phyloP scores from a whole-genome alignment of 345 rosid genomes.

The Triadica sebifera region DNA sequence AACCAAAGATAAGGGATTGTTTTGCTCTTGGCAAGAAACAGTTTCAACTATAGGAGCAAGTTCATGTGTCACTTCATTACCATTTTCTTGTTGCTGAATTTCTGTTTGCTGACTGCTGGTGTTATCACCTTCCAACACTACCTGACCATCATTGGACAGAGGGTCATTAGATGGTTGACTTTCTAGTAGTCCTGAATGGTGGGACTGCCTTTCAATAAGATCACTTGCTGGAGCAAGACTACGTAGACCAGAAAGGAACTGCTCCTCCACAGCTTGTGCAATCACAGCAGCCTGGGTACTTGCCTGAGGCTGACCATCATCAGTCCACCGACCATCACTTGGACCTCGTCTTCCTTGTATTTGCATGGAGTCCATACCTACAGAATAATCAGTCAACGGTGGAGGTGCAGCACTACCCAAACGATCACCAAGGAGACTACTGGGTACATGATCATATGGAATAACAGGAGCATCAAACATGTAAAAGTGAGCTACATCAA shows the following conservation, averaged over 20 bases:
- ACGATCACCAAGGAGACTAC: conserved; percentile 68
- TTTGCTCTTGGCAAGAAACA: conserved; percentile 36
- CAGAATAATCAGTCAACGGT: conserved; percentile 76
- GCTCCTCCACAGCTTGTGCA: conserved; percentile 88
- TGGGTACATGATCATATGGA: conserved; percentile 66
- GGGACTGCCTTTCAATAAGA: conserved; percentile 58
- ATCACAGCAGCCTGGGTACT: conserved; percentile 72
- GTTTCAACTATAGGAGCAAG: conserved; percentile 41
- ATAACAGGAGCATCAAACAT: conserved; percentile 94
- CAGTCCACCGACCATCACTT: conserved; percentile 90
- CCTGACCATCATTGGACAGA: conserved; percentile 44
- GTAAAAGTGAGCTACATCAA: conserved; percentile 78
- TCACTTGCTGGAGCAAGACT: conserved; percentile 44
- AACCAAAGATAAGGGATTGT: conserved; percentile 22
- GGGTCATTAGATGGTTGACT: conserved; percentile 46
- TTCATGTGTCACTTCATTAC: conserved; percentile 37
- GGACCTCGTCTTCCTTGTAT: conserved; percentile 70
- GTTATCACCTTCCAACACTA: conserved; percentile 42
- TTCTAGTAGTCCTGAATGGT: conserved; percentile 59
- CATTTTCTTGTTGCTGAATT: conserved; percentile 47
- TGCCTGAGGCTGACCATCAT: conserved; percentile 92
- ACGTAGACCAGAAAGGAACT: conserved; percentile 63
- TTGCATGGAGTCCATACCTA: conserved; percentile 68
- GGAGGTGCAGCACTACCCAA: conserved; percentile 63
- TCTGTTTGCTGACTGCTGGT: conserved; percentile 48